Conservation (phyloP, 192 early-diverging fungal species). For the Coemansia sp. region DNA sequence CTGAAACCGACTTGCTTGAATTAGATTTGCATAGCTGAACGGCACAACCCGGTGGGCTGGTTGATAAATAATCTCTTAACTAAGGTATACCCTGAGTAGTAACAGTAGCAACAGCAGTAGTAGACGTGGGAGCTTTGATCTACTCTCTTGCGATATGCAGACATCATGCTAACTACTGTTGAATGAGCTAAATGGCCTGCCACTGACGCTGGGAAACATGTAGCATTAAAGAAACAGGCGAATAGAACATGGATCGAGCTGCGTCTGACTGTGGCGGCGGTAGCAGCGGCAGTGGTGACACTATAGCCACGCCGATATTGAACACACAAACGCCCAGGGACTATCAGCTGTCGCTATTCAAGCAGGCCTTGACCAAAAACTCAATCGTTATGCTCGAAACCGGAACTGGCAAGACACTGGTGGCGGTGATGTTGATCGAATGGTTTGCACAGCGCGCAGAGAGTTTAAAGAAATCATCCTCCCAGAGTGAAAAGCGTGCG, state of each 20-base stretch:
- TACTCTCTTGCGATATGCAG: not conserved
- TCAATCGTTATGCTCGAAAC: slow-evolving; percentile 90
- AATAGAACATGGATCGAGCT: not conserved
- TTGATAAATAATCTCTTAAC: not conserved
- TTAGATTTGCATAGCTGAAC: not conserved
- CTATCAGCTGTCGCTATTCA: slow-evolving; percentile 80
- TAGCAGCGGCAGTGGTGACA: not conserved
- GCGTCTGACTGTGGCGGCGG: not conserved
- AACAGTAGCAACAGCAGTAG: too few species aligned
- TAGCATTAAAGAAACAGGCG: not conserved
- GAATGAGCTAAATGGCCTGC: not conserved
- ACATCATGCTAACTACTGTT: not conserved
- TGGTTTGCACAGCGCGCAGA: slow-evolving; percentile 56
- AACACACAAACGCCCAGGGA: slow-evolving; percentile 57
- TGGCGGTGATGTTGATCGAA: slow-evolving; percentile 82
- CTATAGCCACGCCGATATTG: not conserved
- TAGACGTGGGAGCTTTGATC: not conserved
- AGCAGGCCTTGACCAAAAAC: slow-evolving; percentile 67
- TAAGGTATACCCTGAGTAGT: not conserved
- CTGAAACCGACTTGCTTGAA: not conserved
- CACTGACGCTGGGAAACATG: not conserved
- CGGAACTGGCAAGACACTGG: slow-evolving; percentile 91
- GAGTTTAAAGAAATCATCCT: not conserved
- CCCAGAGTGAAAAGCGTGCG: not conserved
- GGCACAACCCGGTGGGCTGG: not conserved